Evolutionary conservation across 495 filamentous ascomycete genomes (phyloP).

Genomic region (Tuber indicum): DNA sequence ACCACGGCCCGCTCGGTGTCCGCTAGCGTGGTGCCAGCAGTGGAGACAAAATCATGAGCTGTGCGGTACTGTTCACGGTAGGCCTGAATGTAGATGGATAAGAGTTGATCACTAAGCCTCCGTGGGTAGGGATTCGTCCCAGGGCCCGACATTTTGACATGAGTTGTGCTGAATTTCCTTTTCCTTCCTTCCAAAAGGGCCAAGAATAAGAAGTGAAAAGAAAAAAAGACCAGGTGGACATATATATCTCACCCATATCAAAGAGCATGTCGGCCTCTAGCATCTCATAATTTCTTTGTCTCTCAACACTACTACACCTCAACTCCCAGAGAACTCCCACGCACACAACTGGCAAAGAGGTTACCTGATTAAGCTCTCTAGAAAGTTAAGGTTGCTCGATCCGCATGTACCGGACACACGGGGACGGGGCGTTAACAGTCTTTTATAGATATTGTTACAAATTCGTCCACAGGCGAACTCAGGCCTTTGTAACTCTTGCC

Average conservation of each 20-base stretch:
- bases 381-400: neutral
- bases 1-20: neutral
- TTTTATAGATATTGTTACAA: neutral
- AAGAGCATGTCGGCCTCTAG: neutral
- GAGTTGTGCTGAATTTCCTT: neutral
- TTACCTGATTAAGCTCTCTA: neutral
- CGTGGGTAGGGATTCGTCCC: neutral
- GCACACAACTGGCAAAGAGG: neutral
- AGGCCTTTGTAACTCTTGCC: no score
- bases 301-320: neutral
- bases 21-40: neutral
- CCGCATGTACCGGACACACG: neutral
- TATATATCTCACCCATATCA: neutral
- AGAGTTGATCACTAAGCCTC: no score
- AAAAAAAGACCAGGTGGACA: neutral
- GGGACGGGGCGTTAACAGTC: neutral
- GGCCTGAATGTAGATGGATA: no score
- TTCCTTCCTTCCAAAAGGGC: neutral
- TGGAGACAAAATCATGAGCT: no score
- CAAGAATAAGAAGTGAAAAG: no score
- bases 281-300: slow-evolving; percentile 2
- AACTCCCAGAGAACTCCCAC: neutral
- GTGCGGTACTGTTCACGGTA: no score
- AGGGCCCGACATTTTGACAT: neutral
- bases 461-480: neutral